These are phyloP conservation scores for Limonium bicolor DNA, from an alignment of 148 eudicot species.

Conservation along the genomic window DNA sequence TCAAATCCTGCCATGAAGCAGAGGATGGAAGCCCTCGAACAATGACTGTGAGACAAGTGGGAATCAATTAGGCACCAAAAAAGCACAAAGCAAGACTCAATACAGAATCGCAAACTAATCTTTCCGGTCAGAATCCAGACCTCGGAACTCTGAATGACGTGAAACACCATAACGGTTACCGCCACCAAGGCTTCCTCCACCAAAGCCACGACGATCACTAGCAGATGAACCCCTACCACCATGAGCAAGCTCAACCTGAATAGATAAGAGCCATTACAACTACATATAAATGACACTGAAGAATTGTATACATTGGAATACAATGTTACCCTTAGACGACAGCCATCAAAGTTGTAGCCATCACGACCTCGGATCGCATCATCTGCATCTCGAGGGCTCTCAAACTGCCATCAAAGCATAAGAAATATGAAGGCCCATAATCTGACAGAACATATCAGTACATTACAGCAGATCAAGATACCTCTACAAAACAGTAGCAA, in stretches of 20 bases:
- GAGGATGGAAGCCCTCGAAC: conserved; percentile 95
- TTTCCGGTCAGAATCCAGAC: too few relatives aligned
- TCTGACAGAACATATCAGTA: background rate
- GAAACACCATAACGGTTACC: conserved; percentile 48
- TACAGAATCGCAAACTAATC: too few relatives aligned
- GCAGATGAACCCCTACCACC: conserved; percentile 91
- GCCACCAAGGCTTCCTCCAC: conserved; percentile 12
- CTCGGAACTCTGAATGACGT: conserved; percentile 78
- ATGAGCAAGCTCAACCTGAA: conserved; percentile 95
- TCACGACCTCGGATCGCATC: conserved; percentile 96
- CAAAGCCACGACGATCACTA: conserved; percentile 68
- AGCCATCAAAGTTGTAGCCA: conserved; percentile 97
- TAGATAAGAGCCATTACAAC: background rate
- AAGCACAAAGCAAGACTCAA: too few relatives aligned
- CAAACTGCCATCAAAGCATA: conserved; percentile 43
- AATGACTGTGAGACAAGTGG: conserved; percentile 32
- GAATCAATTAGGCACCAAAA: background rate
- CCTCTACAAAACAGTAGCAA: conserved; percentile 93
- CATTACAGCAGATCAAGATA: conserved; percentile 8
- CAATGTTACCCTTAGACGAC: conserved; percentile 72
- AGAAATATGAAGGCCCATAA: background rate
- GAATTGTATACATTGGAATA: background rate
- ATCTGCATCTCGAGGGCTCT: conserved; percentile 87
- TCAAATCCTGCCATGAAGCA: conserved; percentile 99
- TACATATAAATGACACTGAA: background rate